Evolutionary conservation across 1,139 yeast species (phyloP).

Genomic region (Fermentozyma sake): DNA sequence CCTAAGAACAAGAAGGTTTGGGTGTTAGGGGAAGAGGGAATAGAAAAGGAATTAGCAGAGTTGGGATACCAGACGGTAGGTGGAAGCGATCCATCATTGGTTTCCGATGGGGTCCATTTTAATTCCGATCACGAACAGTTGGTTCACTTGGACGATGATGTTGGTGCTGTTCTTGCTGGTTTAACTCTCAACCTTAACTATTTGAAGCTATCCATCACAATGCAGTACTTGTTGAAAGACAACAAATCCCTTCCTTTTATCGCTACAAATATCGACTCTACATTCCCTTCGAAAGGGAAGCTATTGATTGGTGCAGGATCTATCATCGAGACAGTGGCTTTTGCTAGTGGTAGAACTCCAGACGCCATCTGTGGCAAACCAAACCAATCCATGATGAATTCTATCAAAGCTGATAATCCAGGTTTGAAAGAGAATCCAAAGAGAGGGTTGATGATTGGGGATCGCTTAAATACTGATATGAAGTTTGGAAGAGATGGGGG

Average conservation of each 20-base stretch:
- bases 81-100: constrained; percentile 33
- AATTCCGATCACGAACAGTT: constrained; percentile 31
- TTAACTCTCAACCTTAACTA: constrained; percentile 74
- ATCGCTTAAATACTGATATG: constrained; percentile 92
- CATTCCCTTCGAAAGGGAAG: constrained; percentile 85
- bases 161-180: constrained; percentile 90
- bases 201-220: constrained; percentile 72
- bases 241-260: constrained; percentile 68
- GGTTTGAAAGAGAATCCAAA: constrained; percentile 46
- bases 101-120: constrained; percentile 28
- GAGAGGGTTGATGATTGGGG: constrained; percentile 90
- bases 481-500: constrained; percentile 86
- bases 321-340: constrained; percentile 73
- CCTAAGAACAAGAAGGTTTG: constrained; percentile 57
- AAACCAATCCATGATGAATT: constrained; percentile 82
- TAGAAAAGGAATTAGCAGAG: constrained; percentile 39
- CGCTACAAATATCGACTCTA: constrained; percentile 95
- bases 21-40: constrained; percentile 46
- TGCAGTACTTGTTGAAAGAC: constrained; percentile 64
- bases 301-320: constrained; percentile 95
- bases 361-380: constrained; percentile 87
- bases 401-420: constrained; percentile 67
- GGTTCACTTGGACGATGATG: constrained; percentile 55
- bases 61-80: constrained; percentile 41
- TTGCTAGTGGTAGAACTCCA: constrained; percentile 66